phyloP scores from a whole-genome alignment of 331 rosid species.

The Malus hybrid region DNA sequence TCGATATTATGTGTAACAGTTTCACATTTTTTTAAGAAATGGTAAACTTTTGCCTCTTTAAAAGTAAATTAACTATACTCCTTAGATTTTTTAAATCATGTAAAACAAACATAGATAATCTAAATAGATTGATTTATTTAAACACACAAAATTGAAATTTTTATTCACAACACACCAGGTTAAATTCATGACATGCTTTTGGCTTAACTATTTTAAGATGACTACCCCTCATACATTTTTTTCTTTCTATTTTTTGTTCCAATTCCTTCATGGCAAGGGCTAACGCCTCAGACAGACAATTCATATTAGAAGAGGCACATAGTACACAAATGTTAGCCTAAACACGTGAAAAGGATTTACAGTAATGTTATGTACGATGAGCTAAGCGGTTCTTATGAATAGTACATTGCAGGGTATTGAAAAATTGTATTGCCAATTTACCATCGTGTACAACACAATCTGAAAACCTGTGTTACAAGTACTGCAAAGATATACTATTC shows the following conservation, averaged over 20 bases:
- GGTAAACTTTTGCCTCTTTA: no score
- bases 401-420: neutral
- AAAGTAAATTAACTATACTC: no score
- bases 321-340: neutral
- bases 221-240: neutral
- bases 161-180: neutral
- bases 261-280: neutral
- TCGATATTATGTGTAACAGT: neutral
- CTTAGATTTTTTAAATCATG: no score
- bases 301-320: no score
- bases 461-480: neutral
- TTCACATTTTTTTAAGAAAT: neutral
- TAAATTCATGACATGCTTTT: neutral
- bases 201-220: neutral
- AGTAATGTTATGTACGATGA: neutral
- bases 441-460: neutral
- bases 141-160: neutral
- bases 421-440: no score
- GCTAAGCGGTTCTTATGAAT: neutral
- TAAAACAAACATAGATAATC: no score
- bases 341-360: neutral
- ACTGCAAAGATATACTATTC: neutral
- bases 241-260: neutral
- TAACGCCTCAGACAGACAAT: neutral
- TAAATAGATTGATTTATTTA: neutral